Percentiles rank a stretch among this genome's conserved stretches.
phyloP scores from a whole-genome alignment of 768 basidiomycete genomes.

The Amanita pseudoporphyria region DNA sequence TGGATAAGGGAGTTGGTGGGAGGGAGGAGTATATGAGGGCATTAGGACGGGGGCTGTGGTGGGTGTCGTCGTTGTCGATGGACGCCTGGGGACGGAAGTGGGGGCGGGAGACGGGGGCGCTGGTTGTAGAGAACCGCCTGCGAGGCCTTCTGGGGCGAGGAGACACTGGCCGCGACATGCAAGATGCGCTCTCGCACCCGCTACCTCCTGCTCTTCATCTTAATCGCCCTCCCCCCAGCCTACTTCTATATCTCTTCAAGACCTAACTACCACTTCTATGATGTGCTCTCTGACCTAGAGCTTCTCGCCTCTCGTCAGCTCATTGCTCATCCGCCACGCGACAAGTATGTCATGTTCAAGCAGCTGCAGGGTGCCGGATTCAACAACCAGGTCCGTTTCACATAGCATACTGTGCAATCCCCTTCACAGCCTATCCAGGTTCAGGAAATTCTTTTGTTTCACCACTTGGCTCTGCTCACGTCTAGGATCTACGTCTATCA shows the following conservation, averaged over 20 bases:
- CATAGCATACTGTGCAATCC: neutral
- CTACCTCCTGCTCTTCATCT: conserved; percentile 11
- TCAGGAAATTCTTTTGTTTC: conserved; percentile 36
- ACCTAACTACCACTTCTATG: conserved; percentile 32
- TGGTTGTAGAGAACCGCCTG: conserved; percentile 21
- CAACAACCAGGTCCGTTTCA: conserved; percentile 31
- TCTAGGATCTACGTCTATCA: conserved; percentile 35
- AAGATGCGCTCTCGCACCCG: neutral
- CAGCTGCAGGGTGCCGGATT: conserved; percentile 41
- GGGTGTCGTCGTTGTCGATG: conserved; percentile 20
- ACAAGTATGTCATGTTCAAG: conserved; percentile 32
- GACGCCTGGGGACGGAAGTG: conserved; percentile 20
- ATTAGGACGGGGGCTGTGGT: conserved; percentile 24
- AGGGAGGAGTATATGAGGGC: conserved; percentile 51
- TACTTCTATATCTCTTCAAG: conserved; percentile 25
- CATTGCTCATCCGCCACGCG: conserved; percentile 16
- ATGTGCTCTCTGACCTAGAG: conserved; percentile 21
- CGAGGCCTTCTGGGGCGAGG: conserved; percentile 20
- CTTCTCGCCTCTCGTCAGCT: conserved; percentile 19
- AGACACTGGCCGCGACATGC: neutral
- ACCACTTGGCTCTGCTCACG: conserved; percentile 32
- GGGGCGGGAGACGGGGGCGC: conserved; percentile 14
- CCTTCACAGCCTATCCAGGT: conserved; percentile 18
- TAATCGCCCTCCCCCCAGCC: conserved; percentile 14
- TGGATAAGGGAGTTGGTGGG: conserved; percentile 60